Conservation (phyloP, 2,329 filamentous ascomycete species). For the Cordyceps javanica region DNA sequence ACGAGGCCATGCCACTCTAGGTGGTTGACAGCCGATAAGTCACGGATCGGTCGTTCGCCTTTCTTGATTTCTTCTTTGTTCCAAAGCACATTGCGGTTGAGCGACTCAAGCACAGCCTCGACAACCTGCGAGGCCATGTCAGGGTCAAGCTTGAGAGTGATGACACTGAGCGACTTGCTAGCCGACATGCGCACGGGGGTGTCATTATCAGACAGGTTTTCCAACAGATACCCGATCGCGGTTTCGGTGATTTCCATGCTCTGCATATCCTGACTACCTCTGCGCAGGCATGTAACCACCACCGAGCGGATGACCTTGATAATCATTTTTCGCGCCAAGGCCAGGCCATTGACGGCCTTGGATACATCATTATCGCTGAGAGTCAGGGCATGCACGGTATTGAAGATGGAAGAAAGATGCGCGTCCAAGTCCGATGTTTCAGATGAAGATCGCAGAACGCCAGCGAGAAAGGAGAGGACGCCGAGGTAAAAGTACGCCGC, state of each 20-base stretch:
- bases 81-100: constrained; percentile 52
- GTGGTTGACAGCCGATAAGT: constrained; percentile 71
- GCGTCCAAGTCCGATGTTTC: constrained; percentile 69
- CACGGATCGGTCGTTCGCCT: constrained; percentile 35
- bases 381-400: constrained; percentile 54
- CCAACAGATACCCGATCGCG: constrained; percentile 74
- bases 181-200: constrained; percentile 86
- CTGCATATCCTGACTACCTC: constrained; percentile 33
- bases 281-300: constrained; percentile 58
- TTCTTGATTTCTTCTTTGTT: constrained; percentile 32
- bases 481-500: constrained; percentile 74
- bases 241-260: constrained; percentile 63
- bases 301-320: constrained; percentile 81
- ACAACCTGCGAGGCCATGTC: constrained; percentile 84
- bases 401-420: constrained; percentile 61
- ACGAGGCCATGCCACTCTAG: constrained; percentile 90
- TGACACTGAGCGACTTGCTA: constrained; percentile 85
- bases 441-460: constrained; percentile 61
- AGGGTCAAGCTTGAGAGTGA: constrained; percentile 71
- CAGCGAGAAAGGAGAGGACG: constrained; percentile 71
- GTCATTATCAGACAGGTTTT: constrained; percentile 75
- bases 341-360: constrained; percentile 58
- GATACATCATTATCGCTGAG: constrained; percentile 42
- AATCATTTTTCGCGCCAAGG: constrained; percentile 72
- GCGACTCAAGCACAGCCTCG: constrained; percentile 73